A percentile compares a stretch with the other conserved stretches of the same genome.
phyloP scores from a whole-genome alignment of 495 filamentous ascomycete species.

The Penicillium manginii region DNA sequence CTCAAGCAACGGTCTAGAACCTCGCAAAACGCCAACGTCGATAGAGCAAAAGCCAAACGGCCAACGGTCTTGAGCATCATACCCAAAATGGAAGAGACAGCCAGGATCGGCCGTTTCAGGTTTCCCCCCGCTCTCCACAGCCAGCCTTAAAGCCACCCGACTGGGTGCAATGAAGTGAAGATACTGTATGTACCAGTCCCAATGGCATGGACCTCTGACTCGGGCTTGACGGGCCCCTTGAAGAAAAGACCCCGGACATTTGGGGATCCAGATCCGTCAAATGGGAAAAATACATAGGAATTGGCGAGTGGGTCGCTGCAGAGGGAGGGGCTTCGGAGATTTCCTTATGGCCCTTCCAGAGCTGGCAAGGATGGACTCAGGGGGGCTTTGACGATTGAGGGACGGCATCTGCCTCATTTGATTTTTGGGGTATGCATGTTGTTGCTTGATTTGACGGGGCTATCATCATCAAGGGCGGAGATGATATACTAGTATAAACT shows the following conservation, averaged over 20 bases:
- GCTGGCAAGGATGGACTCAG: too few relatives aligned
- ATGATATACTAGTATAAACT: neutral
- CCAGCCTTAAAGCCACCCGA: neutral
- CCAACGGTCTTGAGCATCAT: neutral
- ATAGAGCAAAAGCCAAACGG: neutral
- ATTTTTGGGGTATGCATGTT: neutral
- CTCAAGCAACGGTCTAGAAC: neutral
- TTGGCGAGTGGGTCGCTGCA: too few relatives aligned
- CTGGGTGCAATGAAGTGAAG: neutral
- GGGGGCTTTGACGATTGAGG: too few relatives aligned
- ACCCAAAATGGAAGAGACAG: slow-evolving; percentile 1
- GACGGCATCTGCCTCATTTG: too few relatives aligned
- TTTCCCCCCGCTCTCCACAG: neutral
- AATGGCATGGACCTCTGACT: neutral
- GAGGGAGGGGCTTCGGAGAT: too few relatives aligned
- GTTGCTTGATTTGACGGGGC: slow-evolving; percentile 12
- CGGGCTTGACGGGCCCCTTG: neutral
- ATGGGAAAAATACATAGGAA: too few relatives aligned
- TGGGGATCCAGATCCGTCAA: too few relatives aligned
- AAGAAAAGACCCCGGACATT: too few relatives aligned
- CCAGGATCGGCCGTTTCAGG: slow-evolving; percentile 12
- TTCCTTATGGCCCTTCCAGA: too few relatives aligned
- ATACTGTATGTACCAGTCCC: neutral
- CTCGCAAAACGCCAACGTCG: neutral
- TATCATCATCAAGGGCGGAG: slow-evolving; percentile 8